These are phyloP conservation scores for Leishmania lainsoni DNA, from an alignment of 208 protist species.

Conservation along the genomic window DNA sequence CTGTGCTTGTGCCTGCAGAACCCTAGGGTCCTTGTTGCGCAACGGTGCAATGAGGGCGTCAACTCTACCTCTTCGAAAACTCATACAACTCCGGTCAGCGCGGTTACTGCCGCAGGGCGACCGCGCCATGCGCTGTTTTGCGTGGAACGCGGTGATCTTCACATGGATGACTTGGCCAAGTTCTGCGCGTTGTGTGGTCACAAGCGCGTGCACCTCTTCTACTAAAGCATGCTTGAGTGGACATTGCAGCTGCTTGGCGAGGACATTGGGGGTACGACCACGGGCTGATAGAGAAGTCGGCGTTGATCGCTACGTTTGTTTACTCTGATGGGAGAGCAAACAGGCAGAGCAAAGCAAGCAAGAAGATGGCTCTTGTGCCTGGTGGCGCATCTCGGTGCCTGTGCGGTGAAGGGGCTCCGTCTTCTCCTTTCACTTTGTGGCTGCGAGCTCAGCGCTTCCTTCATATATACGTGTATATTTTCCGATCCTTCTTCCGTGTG, in stretches of 20 bases:
- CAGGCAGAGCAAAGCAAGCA: neutral
- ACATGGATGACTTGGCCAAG: slow-evolving; percentile 70
- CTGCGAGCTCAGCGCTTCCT: neutral
- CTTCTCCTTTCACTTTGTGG: neutral
- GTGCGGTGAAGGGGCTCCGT: neutral
- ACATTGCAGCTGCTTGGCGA: neutral
- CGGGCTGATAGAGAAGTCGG: neutral
- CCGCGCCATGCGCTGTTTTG: slow-evolving; percentile 37
- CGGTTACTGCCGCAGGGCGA: neutral
- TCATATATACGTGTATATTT: slow-evolving; percentile 10
- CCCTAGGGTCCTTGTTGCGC: neutral
- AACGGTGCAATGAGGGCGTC: neutral
- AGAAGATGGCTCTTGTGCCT: neutral
- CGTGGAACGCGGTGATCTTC: slow-evolving; percentile 61
- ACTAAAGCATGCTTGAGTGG: neutral
- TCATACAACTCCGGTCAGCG: neutral
- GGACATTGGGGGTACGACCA: neutral
- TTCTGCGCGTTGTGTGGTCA: slow-evolving; percentile 88
- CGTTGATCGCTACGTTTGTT: neutral
- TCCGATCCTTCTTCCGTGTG: neutral
- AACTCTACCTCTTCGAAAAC: neutral
- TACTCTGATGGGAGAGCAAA: neutral
- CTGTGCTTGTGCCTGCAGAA: neutral
- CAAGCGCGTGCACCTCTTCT: slow-evolving; percentile 46
- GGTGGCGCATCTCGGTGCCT: neutral